A percentile compares a stretch with the other conserved stretches of the same genome.
These are phyloP conservation scores for Chytriomyces sp. DNA, from an alignment of 192 early-diverging fungal genomes.

Conservation along the genomic window DNA sequence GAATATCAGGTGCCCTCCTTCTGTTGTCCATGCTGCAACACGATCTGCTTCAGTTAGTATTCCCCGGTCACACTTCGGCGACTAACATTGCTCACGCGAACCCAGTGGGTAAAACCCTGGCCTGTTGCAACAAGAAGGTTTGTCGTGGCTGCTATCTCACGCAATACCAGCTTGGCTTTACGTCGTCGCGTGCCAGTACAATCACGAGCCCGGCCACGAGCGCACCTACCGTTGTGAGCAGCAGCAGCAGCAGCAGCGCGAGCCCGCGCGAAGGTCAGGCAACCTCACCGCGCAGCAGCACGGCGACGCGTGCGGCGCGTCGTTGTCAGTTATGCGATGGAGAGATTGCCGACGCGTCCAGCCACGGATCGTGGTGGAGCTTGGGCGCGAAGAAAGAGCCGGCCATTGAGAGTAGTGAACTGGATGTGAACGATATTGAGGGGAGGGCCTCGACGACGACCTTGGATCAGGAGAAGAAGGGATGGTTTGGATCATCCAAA, in stretches of 20 bases:
- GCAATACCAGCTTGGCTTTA: neutral
- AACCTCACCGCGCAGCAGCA: neutral
- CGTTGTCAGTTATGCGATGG: neutral
- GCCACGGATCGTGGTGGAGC: neutral
- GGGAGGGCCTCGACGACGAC: neutral
- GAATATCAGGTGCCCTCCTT: slow-evolving; percentile 18
- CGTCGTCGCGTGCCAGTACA: neutral
- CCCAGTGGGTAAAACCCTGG: slow-evolving; percentile 2
- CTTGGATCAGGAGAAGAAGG: neutral
- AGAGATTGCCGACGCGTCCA: neutral
- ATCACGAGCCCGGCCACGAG: neutral
- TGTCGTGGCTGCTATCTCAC: slow-evolving; percentile 27
- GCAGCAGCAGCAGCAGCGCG: neutral
- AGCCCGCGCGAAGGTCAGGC: neutral
- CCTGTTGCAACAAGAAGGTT: slow-evolving; percentile 16
- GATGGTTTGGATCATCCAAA: neutral
- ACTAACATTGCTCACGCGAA: neutral
- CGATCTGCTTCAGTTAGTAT: slow-evolving; percentile 10
- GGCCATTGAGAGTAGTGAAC: neutral
- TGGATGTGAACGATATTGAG: neutral
- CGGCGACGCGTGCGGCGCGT: neutral
- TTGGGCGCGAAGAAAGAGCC: neutral
- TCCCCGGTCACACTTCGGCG: neutral
- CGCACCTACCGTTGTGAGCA: neutral
- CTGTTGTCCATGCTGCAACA: slow-evolving; percentile 10